Base-by-base conservation (phyloP, 208 protist genomes). In the Trypanosomatidae sp. region DNA sequence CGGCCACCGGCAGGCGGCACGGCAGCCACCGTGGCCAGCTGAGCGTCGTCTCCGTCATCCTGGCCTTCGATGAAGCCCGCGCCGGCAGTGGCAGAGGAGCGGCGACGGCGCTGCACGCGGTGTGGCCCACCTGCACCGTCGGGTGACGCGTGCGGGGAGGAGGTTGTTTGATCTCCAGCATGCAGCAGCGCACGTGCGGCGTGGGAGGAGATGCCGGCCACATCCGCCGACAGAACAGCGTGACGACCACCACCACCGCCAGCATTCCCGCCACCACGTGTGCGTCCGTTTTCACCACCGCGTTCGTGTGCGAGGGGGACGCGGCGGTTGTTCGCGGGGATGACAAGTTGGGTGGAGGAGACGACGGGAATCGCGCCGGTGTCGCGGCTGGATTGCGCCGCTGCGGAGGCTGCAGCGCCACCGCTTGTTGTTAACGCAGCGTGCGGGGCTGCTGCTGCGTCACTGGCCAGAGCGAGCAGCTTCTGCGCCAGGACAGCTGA, bases 401-500 rank as follows among this genome's bases (percentile, higher is more conserved):
- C 22, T 56, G 41, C 8, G 4, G 66, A 22, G 46, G 36, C 15
- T n/a, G n/a, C n/a, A n/a, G n/a, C n/a, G n/a, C n/a, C n/a, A n/a
- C n/a, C n/a, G n/a, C n/a, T n/a, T n/a, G n/a, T n/a, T n/a, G n/a
- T n/a, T n/a, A n/a, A n/a, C n/a, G n/a, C n/a, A n/a, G n/a, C n/a
- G n/a, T n/a, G n/a, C 5, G 53, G 64, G 33, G 17, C 65, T 9
- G 17, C 69, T 3, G 79, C 62, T 2, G 80, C 73, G n/a, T 93
- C 89, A 50, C 84, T 84, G 1, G 89, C 86, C n/a, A 94, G 71
- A 0, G 81, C 81, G 0, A 94, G 60, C 46, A 89, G 62, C 65
- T 91, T 91, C 68, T 87, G 71, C 41, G 72, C 62, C 3, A 93
- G 60, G 30, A 91, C 62, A 6, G 75, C 69, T 9, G 77, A 36